Evolutionary conservation across 2,329 filamentous ascomycete genomes (phyloP), one percentile per base, ranked within the genome.

Genomic region (Pleoardoris graminearum): DNA sequence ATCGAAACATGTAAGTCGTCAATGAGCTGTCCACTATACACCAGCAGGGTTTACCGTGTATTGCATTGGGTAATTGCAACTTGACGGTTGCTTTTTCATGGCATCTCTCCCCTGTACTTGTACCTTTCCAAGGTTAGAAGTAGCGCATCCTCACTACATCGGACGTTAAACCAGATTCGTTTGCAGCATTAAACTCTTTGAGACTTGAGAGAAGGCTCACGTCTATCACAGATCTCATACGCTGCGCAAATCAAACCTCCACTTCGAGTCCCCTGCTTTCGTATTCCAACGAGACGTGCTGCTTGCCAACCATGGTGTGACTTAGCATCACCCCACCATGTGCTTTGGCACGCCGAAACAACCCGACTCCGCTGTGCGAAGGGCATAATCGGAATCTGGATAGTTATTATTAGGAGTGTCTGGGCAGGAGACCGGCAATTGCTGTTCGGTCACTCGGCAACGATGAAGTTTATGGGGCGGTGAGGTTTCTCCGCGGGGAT

Each of bases 401-500:
- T 32, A n/a, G 30, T 16, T 25, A 32, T 36, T 17, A 35, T 33
- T 35, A 14, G 42, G 16, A 21, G 41, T 7, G 27, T 11, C n/a
- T 36, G 4, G 3, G 1, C 10, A 19, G 23, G 17, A 22, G 8
- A 21, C 4, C 3, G 27, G 7, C n/a, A 27, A 27, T 1, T 43
- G 8, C n/a, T 47, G 27, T 14, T 4, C 42, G 51, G 29, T 29
- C 21, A 39, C 30, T 47, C 29, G 35, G 47, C 19, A 17, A 44
- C 41, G 27, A 22, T 7, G 21, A 35, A 3, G 16, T 43, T 54
- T 50, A 23, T 32, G 17, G 5, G 11, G 11, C 12, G 27, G 35
- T 17, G 42, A 36, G 29, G 23, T 50, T 50, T 54, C 51, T 54
- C 51, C 51, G 51, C 51, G 51, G 51, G 41, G 19, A 16, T 32